Evolutionary conservation across 352 stramenopile genomes (phyloP).

Genomic region (Peronospora destructor): DNA sequence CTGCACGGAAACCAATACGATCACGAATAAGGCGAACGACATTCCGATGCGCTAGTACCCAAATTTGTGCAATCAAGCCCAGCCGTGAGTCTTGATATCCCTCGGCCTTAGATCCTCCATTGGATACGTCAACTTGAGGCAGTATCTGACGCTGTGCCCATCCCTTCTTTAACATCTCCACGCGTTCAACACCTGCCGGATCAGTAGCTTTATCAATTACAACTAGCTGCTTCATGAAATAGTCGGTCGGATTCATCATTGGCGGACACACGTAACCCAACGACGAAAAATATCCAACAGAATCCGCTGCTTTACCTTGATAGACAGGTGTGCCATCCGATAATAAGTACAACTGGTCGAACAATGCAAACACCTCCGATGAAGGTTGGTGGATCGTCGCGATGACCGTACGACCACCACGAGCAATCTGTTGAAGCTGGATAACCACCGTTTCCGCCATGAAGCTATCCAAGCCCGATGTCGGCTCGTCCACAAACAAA

Average conservation of each 20-base stretch:
- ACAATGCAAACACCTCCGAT: conserved; percentile 40
- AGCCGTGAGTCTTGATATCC: conserved; percentile 17
- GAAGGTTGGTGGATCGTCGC: conserved; percentile 85
- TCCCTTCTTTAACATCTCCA: conserved; percentile 34
- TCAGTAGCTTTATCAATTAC: conserved; percentile 46
- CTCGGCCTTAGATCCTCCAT: neutral
- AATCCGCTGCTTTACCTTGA: conserved; percentile 37
- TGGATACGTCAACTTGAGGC: conserved; percentile 2
- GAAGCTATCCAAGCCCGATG: conserved; percentile 48
- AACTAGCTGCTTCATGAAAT: conserved; percentile 56
- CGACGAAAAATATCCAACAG: conserved; percentile 42
- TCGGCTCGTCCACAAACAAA: conserved; percentile 84
- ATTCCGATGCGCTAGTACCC: conserved; percentile 35
- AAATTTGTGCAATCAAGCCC: conserved; percentile 22
- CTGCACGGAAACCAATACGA: conserved; percentile 19
- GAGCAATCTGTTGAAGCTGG: conserved; percentile 58
- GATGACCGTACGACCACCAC: conserved; percentile 76
- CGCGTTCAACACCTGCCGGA: conserved; percentile 17
- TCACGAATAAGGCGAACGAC: conserved; percentile 33
- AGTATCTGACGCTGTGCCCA: conserved; percentile 24
- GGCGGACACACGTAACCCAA: conserved; percentile 36
- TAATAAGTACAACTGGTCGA: conserved; percentile 53
- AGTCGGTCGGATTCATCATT: conserved; percentile 51
- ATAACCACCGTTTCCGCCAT: conserved; percentile 43
- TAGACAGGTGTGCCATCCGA: conserved; percentile 43